These are phyloP conservation scores for Murraya koenigii DNA, from an alignment of 345 rosid species.

Conservation along the genomic window DNA sequence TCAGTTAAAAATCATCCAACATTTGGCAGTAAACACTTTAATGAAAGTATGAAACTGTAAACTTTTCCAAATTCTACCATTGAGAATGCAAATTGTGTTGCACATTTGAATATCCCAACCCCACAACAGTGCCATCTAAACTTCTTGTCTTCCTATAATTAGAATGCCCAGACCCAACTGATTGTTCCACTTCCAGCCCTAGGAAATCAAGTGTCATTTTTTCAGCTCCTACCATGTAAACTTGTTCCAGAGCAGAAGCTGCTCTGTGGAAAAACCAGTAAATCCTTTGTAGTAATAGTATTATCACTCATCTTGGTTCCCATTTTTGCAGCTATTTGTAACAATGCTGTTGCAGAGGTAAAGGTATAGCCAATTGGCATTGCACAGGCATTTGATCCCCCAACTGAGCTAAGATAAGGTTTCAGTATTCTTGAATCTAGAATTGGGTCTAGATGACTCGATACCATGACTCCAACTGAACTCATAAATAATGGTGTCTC, in stretches of 20 bases:
- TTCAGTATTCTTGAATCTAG: conserved; percentile 26
- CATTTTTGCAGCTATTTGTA: conserved; percentile 61
- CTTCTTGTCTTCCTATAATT: conserved; percentile 23
- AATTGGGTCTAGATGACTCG: conserved; percentile 24
- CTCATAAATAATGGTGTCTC: conserved; percentile 33
- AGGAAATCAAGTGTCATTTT: conserved; percentile 51
- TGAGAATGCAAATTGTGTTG: conserved; percentile 34
- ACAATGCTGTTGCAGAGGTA: conserved; percentile 57
- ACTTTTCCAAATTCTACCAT: conserved; percentile 21
- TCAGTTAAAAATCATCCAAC: not conserved
- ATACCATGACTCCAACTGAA: conserved; percentile 31
- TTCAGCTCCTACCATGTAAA: conserved; percentile 23
- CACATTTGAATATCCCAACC: conserved; percentile 21
- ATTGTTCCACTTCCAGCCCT: conserved; percentile 36
- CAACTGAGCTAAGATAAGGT: conserved; percentile 11
- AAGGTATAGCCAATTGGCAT: conserved; percentile 26
- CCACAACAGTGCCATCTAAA: conserved; percentile 17
- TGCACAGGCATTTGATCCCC: conserved; percentile 24
- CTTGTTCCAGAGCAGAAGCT: conserved; percentile 12
- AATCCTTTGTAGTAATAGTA: conserved; percentile 43
- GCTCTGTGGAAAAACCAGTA: conserved; percentile 36
- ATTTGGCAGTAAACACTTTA: not conserved
- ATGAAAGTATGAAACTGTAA: not conserved
- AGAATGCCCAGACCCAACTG: conserved; percentile 12
- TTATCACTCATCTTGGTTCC: conserved; percentile 55